A percentile compares a stretch with the other conserved stretches of the same genome.
phyloP scores from a whole-genome alignment of 192 early-diverging fungal genomes.

The Radiomyces spectabilis region DNA sequence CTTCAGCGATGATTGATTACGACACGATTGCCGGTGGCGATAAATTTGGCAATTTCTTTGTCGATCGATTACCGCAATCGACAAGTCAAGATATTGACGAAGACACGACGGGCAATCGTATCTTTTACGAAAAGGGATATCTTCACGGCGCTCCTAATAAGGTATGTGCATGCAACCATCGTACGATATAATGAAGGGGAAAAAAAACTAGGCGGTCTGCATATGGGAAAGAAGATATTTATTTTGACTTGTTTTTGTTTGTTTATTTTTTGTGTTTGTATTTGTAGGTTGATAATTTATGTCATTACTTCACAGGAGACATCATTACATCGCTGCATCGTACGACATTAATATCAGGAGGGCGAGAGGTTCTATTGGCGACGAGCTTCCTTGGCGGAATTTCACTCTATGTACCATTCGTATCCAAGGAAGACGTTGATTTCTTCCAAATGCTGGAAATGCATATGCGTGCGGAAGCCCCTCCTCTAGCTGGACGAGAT shows the following conservation, averaged over 20 bases:
- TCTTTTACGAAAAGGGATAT: conserved; percentile 74
- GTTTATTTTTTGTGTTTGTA: conserved; percentile 1
- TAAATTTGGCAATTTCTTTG: conserved; percentile 95
- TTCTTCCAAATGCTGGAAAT: conserved; percentile 91
- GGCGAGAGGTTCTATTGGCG: conserved; percentile 83
- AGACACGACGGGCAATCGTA: conserved; percentile 78
- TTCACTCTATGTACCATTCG: conserved; percentile 80
- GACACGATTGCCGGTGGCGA: conserved; percentile 90
- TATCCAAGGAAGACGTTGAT: conserved; percentile 83
- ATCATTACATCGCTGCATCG: conserved; percentile 75
- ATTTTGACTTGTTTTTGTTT: background rate
- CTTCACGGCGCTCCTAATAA: conserved; percentile 84
- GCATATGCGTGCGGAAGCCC: conserved; percentile 69
- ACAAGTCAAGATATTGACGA: conserved; percentile 73
- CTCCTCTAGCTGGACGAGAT: conserved; percentile 79
- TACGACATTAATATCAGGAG: conserved; percentile 74
- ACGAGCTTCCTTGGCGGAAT: conserved; percentile 81
- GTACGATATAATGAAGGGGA: no score
- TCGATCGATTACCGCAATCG: conserved; percentile 60
- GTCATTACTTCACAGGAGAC: conserved; percentile 85
- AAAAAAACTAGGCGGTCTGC: background rate
- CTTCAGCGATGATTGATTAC: conserved; percentile 78
- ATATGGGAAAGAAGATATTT: background rate
- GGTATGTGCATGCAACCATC: no score
- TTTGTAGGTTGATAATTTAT: conserved; percentile 51